A percentile compares a stretch with the other conserved stretches of the same genome.
These are phyloP conservation scores for Trypanosoma brucei DNA, from an alignment of 208 protist species.

Conservation along the genomic window DNA sequence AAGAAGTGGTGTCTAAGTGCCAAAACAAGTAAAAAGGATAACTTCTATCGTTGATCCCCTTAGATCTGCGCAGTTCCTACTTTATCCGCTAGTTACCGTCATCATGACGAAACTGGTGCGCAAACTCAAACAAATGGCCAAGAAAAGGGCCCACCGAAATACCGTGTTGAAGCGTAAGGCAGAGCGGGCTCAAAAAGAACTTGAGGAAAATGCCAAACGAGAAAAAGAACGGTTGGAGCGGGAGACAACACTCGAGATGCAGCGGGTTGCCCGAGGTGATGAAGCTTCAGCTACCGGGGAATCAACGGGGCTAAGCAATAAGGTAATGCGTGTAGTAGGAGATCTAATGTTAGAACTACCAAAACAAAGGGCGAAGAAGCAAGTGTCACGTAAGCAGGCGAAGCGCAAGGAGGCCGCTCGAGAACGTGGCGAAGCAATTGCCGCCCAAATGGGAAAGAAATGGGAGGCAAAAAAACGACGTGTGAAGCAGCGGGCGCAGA, in stretches of 20 bases:
- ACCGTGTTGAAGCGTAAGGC: constrained; percentile 85
- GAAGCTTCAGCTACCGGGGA: constrained; percentile 1
- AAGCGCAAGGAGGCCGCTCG: constrained; percentile 56
- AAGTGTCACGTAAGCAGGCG: constrained; percentile 67
- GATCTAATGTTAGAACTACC: constrained; percentile 61
- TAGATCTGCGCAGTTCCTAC: neutral
- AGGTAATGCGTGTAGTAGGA: constrained; percentile 49
- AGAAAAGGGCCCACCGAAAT: constrained; percentile 80
- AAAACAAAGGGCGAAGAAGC: constrained; percentile 58
- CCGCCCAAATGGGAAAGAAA: constrained; percentile 52
- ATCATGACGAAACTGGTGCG: constrained; percentile 84
- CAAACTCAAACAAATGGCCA: constrained; percentile 88
- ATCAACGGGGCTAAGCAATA: constrained; percentile 18
- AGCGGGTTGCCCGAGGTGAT: constrained; percentile 32
- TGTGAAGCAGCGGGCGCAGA: constrained; percentile 80
- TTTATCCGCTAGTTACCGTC: neutral
- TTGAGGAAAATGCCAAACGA: constrained; percentile 34
- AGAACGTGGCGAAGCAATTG: constrained; percentile 52
- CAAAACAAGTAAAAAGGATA: no score
- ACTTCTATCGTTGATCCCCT: neutral
- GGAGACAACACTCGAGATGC: constrained; percentile 63
- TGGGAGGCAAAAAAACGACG: constrained; percentile 75
- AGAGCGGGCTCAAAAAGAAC: constrained; percentile 52
- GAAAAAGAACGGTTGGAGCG: constrained; percentile 40
- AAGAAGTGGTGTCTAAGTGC: no score